A percentile compares a stretch with the other conserved stretches of the same genome.
phyloP scores from a whole-genome alignment of 2,329 filamentous ascomycete genomes.

The Onygenales sp. region DNA sequence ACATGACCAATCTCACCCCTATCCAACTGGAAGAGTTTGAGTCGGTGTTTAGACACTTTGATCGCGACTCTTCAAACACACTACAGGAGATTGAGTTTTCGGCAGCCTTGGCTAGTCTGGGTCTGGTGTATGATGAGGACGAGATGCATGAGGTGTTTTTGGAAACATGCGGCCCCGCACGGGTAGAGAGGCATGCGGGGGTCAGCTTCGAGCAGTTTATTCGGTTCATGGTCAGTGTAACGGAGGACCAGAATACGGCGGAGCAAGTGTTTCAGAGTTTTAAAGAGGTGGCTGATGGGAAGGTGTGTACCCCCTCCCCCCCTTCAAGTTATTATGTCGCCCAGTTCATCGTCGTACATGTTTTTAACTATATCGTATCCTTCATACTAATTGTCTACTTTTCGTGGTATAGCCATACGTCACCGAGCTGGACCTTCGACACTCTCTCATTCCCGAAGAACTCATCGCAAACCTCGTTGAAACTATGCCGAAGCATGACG shows the following conservation, averaged over 20 bases:
- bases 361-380: background rate
- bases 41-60: constrained; percentile 95
- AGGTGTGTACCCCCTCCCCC: constrained; percentile 40
- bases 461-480: constrained; percentile 86
- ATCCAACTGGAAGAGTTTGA: constrained; percentile 99
- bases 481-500: constrained; percentile 75
- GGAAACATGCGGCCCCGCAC: constrained; percentile 59
- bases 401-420: constrained; percentile 61
- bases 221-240: constrained; percentile 97
- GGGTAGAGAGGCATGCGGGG: constrained; percentile 52
- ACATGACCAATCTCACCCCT: constrained; percentile 97
- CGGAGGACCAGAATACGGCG: constrained; percentile 96
- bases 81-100: constrained; percentile 92
- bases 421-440: constrained; percentile 90
- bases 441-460: constrained; percentile 91
- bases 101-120: constrained; percentile 86
- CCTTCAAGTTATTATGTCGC: background rate
- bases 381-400: background rate
- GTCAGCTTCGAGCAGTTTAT: constrained; percentile 99
- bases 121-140: constrained; percentile 89
- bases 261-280: constrained; percentile 98
- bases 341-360: background rate
- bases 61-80: constrained; percentile 82
- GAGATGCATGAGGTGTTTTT: constrained; percentile 96
- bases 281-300: constrained; percentile 93